A percentile compares a stretch with the other conserved stretches of the same genome.
phyloP scores from a whole-genome alignment of 2,329 filamentous ascomycete species.

The Botrytis byssoidea region DNA sequence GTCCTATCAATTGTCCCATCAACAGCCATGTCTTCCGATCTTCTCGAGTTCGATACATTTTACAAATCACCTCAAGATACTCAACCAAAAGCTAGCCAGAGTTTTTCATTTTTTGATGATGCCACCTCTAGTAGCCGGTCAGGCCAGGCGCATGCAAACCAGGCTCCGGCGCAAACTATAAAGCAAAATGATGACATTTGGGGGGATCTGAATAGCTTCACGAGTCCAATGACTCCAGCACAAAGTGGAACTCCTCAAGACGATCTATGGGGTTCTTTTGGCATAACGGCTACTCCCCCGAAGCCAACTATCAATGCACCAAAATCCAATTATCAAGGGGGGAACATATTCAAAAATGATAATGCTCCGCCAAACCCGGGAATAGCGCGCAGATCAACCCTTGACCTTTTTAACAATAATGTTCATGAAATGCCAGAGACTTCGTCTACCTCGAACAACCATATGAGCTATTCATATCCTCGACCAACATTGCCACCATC shows the following conservation, averaged over 20 bases:
- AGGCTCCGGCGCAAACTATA: neutral
- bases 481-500: constrained; percentile 14
- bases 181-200: constrained; percentile 30
- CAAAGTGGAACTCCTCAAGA: constrained; percentile 23
- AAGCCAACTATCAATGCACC: constrained; percentile 19
- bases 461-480: constrained; percentile 12
- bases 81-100: constrained; percentile 33
- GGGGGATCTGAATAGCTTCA: constrained; percentile 31
- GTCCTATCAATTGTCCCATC: neutral
- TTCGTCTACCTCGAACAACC: constrained; percentile 1
- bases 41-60: constrained; percentile 60
- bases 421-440: constrained; percentile 24
- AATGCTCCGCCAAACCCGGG: constrained; percentile 23
- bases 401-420: constrained; percentile 34
- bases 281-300: constrained; percentile 22
- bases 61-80: constrained; percentile 41
- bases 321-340: constrained; percentile 23
- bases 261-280: constrained; percentile 38
- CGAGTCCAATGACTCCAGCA: constrained; percentile 20
- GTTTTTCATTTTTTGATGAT: constrained; percentile 29
- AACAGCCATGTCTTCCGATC: constrained; percentile 60
- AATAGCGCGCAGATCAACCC: constrained; percentile 31
- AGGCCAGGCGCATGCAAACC: constrained; percentile 26
- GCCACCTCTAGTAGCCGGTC: constrained; percentile 18
- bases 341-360: constrained; percentile 13